Percentiles rank a stretch among this genome's conserved stretches.
These are phyloP conservation scores for Aspergillus piperis DNA, from an alignment of 2,329 filamentous ascomycete species.

Conservation along the genomic window DNA sequence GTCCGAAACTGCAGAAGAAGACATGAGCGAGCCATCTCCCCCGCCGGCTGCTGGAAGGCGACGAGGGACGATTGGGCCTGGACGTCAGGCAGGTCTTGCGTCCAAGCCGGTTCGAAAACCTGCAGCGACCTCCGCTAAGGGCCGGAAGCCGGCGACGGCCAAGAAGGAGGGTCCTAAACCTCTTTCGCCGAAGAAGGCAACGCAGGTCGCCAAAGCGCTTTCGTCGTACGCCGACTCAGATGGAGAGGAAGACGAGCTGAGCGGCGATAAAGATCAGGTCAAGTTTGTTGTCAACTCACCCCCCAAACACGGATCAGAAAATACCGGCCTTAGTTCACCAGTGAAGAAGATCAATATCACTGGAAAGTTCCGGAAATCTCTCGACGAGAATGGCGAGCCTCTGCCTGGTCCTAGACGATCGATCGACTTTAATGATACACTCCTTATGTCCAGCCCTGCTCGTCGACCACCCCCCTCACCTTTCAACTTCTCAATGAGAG, in stretches of 20 bases:
- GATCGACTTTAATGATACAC: slow-evolving; percentile 35
- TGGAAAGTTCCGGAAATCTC: slow-evolving; percentile 25
- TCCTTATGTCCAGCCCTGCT: slow-evolving; percentile 47
- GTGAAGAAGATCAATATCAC: slow-evolving; percentile 37
- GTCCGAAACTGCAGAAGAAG: slow-evolving; percentile 46
- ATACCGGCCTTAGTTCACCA: slow-evolving; percentile 36
- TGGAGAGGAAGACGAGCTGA: slow-evolving; percentile 48
- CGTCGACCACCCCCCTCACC: slow-evolving; percentile 48
- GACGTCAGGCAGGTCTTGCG: slow-evolving; percentile 41
- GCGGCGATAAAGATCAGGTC: slow-evolving; percentile 36
- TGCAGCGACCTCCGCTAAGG: slow-evolving; percentile 29
- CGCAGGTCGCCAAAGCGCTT: slow-evolving; percentile 46
- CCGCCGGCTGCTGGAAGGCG: slow-evolving; percentile 27
- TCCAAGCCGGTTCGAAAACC: slow-evolving; percentile 51
- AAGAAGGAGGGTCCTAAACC: slow-evolving; percentile 37
- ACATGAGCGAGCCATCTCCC: slow-evolving; percentile 31
- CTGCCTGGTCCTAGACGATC: slow-evolving; percentile 29
- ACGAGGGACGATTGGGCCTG: slow-evolving; percentile 20
- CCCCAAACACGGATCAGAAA: slow-evolving; percentile 29
- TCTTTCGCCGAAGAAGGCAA: slow-evolving; percentile 52
- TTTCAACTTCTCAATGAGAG: slow-evolving; percentile 44
- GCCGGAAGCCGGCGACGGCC: slow-evolving; percentile 36
- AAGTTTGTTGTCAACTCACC: slow-evolving; percentile 40
- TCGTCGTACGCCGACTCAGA: slow-evolving; percentile 41
- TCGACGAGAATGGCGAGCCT: slow-evolving; percentile 38